A percentile compares a stretch with the other conserved stretches of the same genome.
phyloP scores from a whole-genome alignment of 2,329 filamentous ascomycete genomes.

The Fonsecaea erecta region DNA sequence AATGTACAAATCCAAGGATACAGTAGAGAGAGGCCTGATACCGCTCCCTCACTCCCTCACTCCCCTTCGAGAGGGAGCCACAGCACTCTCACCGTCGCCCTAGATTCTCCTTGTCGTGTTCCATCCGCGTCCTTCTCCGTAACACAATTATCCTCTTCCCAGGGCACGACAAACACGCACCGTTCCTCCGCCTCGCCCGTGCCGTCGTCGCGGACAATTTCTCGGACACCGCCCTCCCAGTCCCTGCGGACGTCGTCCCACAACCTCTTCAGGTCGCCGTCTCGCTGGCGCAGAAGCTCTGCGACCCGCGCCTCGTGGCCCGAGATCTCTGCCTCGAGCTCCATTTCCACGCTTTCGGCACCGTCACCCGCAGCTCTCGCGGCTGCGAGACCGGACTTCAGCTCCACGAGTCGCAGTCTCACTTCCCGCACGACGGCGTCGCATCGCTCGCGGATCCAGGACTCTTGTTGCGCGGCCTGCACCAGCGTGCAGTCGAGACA shows the following conservation, averaged over 20 bases:
- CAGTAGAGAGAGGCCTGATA: too few species aligned
- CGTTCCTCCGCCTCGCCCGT: slow-evolving; percentile 19
- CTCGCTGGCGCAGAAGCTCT: neutral
- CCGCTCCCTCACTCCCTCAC: too few species aligned
- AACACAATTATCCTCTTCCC: slow-evolving; percentile 41
- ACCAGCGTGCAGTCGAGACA: slow-evolving; percentile 25
- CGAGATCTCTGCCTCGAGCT: neutral
- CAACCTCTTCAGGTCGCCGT: slow-evolving; percentile 7
- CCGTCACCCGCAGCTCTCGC: neutral
- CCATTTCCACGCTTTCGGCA: neutral
- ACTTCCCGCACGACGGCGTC: neutral
- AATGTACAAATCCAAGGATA: too few species aligned
- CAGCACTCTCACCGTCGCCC: too few species aligned
- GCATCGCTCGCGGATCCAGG: neutral
- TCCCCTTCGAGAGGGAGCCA: too few species aligned
- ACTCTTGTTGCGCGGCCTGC: slow-evolving; percentile 6
- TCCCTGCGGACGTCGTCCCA: slow-evolving; percentile 11
- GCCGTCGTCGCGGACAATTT: slow-evolving; percentile 20
- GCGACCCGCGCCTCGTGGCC: neutral
- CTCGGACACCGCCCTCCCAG: slow-evolving; percentile 22
- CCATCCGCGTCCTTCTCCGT: too few species aligned
- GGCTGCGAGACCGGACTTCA: slow-evolving; percentile 1
- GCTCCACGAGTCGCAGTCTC: neutral
- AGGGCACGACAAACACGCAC: slow-evolving; percentile 12
- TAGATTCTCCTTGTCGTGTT: too few species aligned